Conservation (phyloP, 1,284 basidiomycete genomes). For the Ceratobasidium sp. region DNA sequence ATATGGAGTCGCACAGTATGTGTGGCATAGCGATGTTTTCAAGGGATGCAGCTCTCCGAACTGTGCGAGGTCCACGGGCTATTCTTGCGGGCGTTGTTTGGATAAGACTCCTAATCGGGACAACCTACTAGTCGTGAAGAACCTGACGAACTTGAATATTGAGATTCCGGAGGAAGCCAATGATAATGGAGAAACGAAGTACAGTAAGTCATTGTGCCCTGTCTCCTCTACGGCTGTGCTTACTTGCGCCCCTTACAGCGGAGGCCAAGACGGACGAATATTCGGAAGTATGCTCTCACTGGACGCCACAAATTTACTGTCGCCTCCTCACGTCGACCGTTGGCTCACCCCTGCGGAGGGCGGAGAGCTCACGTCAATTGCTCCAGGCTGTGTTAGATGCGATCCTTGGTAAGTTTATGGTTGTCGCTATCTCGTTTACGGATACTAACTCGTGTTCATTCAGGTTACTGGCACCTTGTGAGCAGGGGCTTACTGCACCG, state of each 20-base stretch:
- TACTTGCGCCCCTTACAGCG: background rate
- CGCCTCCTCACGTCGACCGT: constrained; percentile 1
- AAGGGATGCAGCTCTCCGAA: background rate
- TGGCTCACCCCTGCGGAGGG: background rate
- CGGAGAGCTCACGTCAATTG: background rate
- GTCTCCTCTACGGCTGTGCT: background rate
- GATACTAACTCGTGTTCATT: no score
- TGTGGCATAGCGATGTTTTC: constrained; percentile 8
- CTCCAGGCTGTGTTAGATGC: background rate
- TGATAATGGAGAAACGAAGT: background rate
- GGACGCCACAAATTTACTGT: background rate
- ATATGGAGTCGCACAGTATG: background rate
- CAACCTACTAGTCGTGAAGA: background rate
- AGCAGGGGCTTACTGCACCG: constrained; percentile 6
- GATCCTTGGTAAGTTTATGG: background rate
- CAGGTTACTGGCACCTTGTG: constrained; percentile 7
- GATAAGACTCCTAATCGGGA: background rate
- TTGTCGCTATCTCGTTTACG: no score
- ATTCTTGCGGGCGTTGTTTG: background rate
- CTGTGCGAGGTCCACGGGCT: background rate
- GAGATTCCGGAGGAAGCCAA: background rate
- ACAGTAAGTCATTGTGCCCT: background rate
- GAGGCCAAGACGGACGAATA: background rate
- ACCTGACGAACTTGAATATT: background rate
- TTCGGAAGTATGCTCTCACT: background rate